Evolutionary conservation across 2,329 filamentous ascomycete species (phyloP).

Genomic region (Pseudocercospora ulei): DNA sequence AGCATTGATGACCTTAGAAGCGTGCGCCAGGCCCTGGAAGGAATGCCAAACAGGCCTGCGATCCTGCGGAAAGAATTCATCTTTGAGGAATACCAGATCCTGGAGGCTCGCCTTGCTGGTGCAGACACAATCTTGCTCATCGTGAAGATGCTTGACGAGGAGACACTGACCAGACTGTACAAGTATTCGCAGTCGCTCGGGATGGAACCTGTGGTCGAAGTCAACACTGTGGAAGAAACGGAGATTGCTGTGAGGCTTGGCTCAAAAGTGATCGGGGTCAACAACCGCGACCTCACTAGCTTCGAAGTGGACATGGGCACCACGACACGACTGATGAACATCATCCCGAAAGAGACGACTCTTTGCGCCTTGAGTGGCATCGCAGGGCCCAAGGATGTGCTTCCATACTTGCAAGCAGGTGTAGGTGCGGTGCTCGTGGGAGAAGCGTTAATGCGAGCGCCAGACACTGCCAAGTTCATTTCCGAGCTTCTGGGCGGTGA

Average conservation of each 20-base stretch:
- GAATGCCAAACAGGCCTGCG: constrained; percentile 85
- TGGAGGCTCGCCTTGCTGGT: constrained; percentile 84
- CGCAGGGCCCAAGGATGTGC: constrained; percentile 75
- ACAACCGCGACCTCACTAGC: constrained; percentile 91
- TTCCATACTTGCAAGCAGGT: constrained; percentile 76
- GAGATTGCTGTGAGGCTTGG: constrained; percentile 73
- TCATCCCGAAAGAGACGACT: constrained; percentile 75
- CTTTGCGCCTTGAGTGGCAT: constrained; percentile 94
- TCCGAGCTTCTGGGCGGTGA: constrained; percentile 62
- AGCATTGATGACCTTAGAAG: constrained; percentile 85
- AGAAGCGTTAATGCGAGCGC: constrained; percentile 88
- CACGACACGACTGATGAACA: constrained; percentile 59
- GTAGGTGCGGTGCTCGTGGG: constrained; percentile 90
- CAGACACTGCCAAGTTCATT: constrained; percentile 74
- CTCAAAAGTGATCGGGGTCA: constrained; percentile 87
- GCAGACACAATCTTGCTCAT: constrained; percentile 92
- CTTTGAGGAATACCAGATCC: constrained; percentile 95
- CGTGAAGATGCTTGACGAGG: constrained; percentile 87
- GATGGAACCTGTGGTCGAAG: constrained; percentile 96
- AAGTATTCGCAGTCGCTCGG: constrained; percentile 78
- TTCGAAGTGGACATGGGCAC: constrained; percentile 85
- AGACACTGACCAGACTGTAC: constrained; percentile 67
- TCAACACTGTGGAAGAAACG: constrained; percentile 93
- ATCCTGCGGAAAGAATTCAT: constrained; percentile 93
- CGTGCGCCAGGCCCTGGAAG: constrained; percentile 78